phyloP scores from a whole-genome alignment of 106 monocot species.

The Platanthera guangdongensis region DNA sequence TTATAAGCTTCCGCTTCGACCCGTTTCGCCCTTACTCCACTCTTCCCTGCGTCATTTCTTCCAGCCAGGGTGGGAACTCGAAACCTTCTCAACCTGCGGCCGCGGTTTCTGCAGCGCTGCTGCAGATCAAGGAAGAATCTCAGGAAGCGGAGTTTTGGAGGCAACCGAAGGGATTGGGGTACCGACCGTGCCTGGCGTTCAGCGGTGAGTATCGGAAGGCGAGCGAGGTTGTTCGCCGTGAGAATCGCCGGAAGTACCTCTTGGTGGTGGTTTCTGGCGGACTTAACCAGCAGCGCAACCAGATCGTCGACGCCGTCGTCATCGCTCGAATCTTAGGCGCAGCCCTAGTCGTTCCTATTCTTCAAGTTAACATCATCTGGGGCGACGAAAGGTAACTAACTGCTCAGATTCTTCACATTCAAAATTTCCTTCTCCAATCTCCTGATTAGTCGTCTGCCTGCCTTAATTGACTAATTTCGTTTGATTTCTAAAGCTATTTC shows the following conservation, averaged over 20 bases:
- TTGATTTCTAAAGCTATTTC: not conserved
- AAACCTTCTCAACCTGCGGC: not conserved
- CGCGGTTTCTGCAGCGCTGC: not conserved
- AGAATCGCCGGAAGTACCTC: constrained; percentile 49
- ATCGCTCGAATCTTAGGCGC: constrained; percentile 87
- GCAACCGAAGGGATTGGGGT: constrained; percentile 78
- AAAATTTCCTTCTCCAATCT: not conserved
- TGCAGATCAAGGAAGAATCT: not conserved
- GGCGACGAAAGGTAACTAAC: constrained; percentile 68
- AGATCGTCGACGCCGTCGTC: constrained; percentile 91
- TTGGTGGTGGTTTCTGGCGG: constrained; percentile 85
- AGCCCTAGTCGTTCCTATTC: constrained; percentile 70
- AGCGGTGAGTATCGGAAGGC: constrained; percentile 33
- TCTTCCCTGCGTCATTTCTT: constrained; percentile 31
- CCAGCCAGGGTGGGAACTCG: not conserved
- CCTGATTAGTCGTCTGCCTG: not conserved
- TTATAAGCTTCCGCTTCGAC: constrained; percentile 28
- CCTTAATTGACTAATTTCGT: not conserved
- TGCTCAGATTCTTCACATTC: not conserved
- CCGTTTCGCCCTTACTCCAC: constrained; percentile 32
- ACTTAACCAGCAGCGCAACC: constrained; percentile 85
- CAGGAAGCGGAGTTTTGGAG: constrained; percentile 51
- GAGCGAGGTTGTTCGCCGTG: constrained; percentile 17
- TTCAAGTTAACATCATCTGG: constrained; percentile 92
- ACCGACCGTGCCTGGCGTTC: constrained; percentile 53